Base-by-base conservation (phyloP, 192 early-diverging fungal species). In the Linnemannia exigua region DNA sequence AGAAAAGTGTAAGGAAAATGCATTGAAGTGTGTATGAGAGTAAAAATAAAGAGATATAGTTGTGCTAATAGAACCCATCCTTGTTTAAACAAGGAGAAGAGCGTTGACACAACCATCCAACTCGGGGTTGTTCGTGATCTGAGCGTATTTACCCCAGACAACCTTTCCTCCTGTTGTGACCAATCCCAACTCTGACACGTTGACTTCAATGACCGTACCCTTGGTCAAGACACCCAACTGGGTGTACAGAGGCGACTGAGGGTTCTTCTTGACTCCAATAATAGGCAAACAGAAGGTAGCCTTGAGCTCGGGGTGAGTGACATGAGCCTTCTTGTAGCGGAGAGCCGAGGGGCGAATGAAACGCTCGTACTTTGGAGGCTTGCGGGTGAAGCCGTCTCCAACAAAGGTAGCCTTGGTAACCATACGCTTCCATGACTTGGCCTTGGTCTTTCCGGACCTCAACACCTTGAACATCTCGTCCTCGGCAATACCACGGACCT, bases 391-490 rank as follows among this genome's bases (percentile, higher is more conserved):
- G 17, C 97, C 96, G 75, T 99, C 98, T 50, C 98, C 97, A 35
- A 99, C 98, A 95, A 99, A 99, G 1, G 98, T 99, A 14, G 97
- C 96, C 91, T 99, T 99, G 80, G 98, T 99, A 48, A 99, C 95
- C 92, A 99, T 95, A 76, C 98, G 94, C 91, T 99, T 99, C 98
- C 98, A 99, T 80, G 95, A 92, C 91, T 99, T 99, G 90, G 89
- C 90, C 87, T 98, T 96, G 81, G 93, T 92, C 92, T 98, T 98
- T 66, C 98, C 98, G 3, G 96, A 96, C 87, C 96, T 97, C 73
- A 98, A 88, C 9, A 99, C 98, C 92, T 97, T 97, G 91, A 99
- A 99, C 91, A 99, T 98, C 90, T 99, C 98, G 76, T 98, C 98
- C 88, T 99, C 98, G 71, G 98, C 97, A 92, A 99, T 97, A 71